Base-by-base conservation (phyloP, 306 rosid species). In the Corylus avellana region DNA sequence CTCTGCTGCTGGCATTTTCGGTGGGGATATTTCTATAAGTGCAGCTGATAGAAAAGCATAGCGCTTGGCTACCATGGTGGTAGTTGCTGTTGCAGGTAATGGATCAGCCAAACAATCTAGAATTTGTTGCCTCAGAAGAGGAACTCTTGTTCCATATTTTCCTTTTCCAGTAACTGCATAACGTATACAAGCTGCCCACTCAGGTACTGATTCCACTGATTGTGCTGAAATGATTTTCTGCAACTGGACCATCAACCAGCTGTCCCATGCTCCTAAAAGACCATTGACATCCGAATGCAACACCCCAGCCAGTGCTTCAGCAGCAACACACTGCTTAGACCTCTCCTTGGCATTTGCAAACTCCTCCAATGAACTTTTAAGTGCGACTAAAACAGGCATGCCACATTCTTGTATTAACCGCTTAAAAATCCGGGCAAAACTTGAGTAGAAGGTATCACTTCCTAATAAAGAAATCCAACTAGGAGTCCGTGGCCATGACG, bases 401-500 rank as follows among this genome's bases (percentile, higher is more conserved):
- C 99, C 99, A 85, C 99, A 95, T 88, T 95, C 99, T 84, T 95
- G 99, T 76, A 91, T 86, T 75, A 95, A 81, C 83, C 98, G 92
- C 86, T 93, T 95, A 77, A 95, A 95, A 84, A 93, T 95, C 63
- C 99, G 91, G 3, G 99, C 99, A 86, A 93, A 95, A 84, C 82
- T 95, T 18, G 98, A 78, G 86, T 95, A 93, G 81, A 95, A 95
- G 76, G 92, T 86, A 78, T 91, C 99, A 88, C 88, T 88, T 78
- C 94, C 93, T 75, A 93, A 71, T 75, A 91, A 88, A 61, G 96
- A 92, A 29, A 91, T 93, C 99, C 98, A 94, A 86, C 93, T 91
- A 32, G 99, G 97, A 8, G 99, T 95, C 5, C 99, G 99, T n/a
- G 99, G 99, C 99, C 99, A 95, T 74, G 99, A 91, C 78, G 99